Percentiles rank a stretch among this genome's conserved stretches.
phyloP scores from a whole-genome alignment of 768 basidiomycete genomes.

The Calocybe gangraenosa region DNA sequence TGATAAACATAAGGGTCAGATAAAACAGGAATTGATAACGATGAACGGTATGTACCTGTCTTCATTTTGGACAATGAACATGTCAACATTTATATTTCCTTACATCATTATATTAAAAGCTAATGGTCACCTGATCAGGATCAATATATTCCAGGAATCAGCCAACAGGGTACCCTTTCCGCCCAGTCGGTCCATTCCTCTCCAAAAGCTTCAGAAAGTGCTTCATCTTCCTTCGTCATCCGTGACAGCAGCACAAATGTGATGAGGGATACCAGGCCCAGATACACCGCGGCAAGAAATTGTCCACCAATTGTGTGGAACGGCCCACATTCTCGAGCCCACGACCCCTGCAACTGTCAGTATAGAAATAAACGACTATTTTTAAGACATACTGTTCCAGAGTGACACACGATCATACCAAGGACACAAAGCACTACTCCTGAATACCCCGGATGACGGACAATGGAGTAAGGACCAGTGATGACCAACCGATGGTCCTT shows the following conservation, averaged over 20 bases:
- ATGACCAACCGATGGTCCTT: conserved; percentile 42
- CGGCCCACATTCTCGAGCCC: conserved; percentile 38
- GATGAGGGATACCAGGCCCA: conserved; percentile 26
- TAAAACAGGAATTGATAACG: background rate
- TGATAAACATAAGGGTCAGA: conserved; percentile 6
- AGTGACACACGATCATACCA: conserved; percentile 33
- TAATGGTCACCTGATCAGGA: too few species aligned
- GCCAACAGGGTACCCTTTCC: conserved; percentile 37
- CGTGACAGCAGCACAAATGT: conserved; percentile 31
- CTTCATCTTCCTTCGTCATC: conserved; percentile 42
- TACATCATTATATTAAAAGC: too few species aligned
- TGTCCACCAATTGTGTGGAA: conserved; percentile 27
- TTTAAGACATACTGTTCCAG: conserved; percentile 26
- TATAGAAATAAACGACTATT: background rate
- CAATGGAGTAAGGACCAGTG: conserved; percentile 42
- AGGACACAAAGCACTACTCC: conserved; percentile 32
- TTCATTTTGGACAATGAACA: background rate
- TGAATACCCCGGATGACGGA: conserved; percentile 50
- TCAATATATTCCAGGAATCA: conserved; percentile 46
- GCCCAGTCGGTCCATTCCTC: conserved; percentile 42
- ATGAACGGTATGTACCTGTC: conserved; percentile 8
- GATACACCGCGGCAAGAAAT: conserved; percentile 20
- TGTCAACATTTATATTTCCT: too few species aligned
- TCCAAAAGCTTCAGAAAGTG: conserved; percentile 35
- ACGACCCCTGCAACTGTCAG: conserved; percentile 35